Base-by-base conservation (phyloP, 768 basidiomycete species). In the Cystofilobasidium capitatum region DNA sequence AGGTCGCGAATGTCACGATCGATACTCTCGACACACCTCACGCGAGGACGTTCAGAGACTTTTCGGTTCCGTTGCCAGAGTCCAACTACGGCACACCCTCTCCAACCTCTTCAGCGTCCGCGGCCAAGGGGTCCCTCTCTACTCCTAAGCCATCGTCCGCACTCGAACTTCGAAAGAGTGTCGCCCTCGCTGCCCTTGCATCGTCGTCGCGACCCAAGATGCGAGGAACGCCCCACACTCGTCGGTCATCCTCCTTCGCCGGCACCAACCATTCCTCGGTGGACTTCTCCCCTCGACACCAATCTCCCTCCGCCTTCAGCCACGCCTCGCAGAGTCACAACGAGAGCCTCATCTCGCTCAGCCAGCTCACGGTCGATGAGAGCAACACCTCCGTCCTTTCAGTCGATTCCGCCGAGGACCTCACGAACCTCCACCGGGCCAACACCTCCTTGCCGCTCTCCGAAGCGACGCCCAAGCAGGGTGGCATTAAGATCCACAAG, bases 341-440 rank as follows among this genome's bases (percentile, higher is more conserved):
- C 5, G 85, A 85, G 66, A 76, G 80, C 3, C 73, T 61, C 79
- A 9, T 77, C 76, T 29, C 78, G 80, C n/a, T 71, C 71, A 42
- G 55, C 70, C 36, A 69, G 1, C 70, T 74, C 40, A 72, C 71
- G 4, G 81, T 80, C 22, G 44, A 49, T 14, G 60, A 49, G 3
- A 40, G 45, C 69, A 80, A 82, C 45, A 83, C 81, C 0, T 91
- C 89, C 1, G 85, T 87, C 75, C 80, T 88, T 57, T 91, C 89
- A 4, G 89, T 87, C 0, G 83, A 88, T 1, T 91, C 89, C 1
- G 91, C 91, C 29, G 88, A 93, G 71, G 91, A 94, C 74, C 80
- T 94, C 47, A 89, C 89, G 2, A 84, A 86, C 7, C 85, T 82
- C 62, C 83, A 88, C 12, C 71, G 71, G 7, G 87, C 84, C 65